Evolutionary conservation across 140 eudicot genomes (phyloP), one percentile per base, ranked within the genome.

Genomic region (Stevia rebaudiana): DNA sequence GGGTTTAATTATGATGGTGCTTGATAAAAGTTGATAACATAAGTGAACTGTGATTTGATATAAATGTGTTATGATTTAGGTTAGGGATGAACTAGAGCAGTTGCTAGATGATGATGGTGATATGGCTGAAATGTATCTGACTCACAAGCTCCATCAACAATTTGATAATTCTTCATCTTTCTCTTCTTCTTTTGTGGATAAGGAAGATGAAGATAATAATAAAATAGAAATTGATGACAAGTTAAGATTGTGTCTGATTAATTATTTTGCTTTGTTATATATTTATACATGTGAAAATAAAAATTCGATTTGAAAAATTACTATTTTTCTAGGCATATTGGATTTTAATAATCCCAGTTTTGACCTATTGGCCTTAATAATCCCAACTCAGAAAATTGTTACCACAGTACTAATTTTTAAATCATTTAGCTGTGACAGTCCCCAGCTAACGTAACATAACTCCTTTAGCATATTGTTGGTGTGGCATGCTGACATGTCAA

Each of bases 51-150:
- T 51, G 19, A 12, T 24, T 78, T 67, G 33, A 54, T 7, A 54
- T 24, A 22, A 40, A 57, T 67, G 13, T n/a, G 8, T 17, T 21
- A 21, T 30, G 6, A 28, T 22, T 74, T 83, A 92, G 98, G 98
- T 88, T 24, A 83, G 98, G 78, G 98, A 92, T 58, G 98, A 92
- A 74, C 37, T 92, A 60, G 98, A 92, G 78, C 95, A 90, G 36
- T 76, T 90, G 65, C 86, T 90, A 21, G 97, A 90, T 74, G 97
- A 90, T 50, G 97, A 90, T 41, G 94, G 82, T 9, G 97, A 90
- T 65, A 90, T 90, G 97, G 97, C 95, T 1, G 95, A 90, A 74
- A 90, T 92, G 98, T 88, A 90, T 79, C 70, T 91, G 35, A 87
- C 98, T 2, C 95, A 84, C 28, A 91, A 91, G 69, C 65, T 87